Evolutionary conservation across 805 yeast genomes (phyloP).

Genomic region (Cyberlindnera suaveolens): DNA sequence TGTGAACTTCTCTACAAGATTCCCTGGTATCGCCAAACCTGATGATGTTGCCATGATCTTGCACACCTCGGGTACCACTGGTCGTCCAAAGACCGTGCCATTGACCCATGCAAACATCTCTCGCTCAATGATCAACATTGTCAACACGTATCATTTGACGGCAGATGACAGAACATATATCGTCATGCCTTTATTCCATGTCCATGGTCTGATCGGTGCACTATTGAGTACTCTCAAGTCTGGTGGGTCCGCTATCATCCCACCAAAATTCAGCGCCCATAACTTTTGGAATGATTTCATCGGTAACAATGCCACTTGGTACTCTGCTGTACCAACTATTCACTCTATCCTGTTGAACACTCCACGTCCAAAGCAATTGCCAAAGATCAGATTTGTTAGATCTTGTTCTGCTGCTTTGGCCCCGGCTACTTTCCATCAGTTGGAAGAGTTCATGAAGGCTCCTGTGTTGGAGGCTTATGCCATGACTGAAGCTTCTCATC

Average conservation of each 20-base stretch:
- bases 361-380: conserved; percentile 42
- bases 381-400: conserved; percentile 58
- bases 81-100: conserved; percentile 72
- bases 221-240: conserved; percentile 53
- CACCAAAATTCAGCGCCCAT: conserved; percentile 55
- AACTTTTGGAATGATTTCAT: conserved; percentile 55
- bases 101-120: conserved; percentile 58
- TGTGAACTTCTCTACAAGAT: conserved; percentile 22
- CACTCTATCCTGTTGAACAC: conserved; percentile 58
- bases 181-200: conserved; percentile 77
- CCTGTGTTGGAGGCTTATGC: conserved; percentile 77
- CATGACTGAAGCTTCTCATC: conserved; percentile 80
- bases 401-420: conserved; percentile 71
- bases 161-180: conserved; percentile 48
- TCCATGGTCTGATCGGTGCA: conserved; percentile 68
- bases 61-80: conserved; percentile 75
- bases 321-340: conserved; percentile 73
- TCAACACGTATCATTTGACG: conserved; percentile 48
- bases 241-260: conserved; percentile 57
- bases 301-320: conserved; percentile 53
- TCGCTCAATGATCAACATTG: conserved; percentile 52
- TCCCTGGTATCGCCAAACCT: conserved; percentile 40
- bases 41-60: conserved; percentile 57
- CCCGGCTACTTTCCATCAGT: conserved; percentile 51
- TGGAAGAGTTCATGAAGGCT: conserved; percentile 52